These are phyloP conservation scores for Umbelopsis sp. DNA, from an alignment of 192 early-diverging fungal genomes.

Conservation along the genomic window DNA sequence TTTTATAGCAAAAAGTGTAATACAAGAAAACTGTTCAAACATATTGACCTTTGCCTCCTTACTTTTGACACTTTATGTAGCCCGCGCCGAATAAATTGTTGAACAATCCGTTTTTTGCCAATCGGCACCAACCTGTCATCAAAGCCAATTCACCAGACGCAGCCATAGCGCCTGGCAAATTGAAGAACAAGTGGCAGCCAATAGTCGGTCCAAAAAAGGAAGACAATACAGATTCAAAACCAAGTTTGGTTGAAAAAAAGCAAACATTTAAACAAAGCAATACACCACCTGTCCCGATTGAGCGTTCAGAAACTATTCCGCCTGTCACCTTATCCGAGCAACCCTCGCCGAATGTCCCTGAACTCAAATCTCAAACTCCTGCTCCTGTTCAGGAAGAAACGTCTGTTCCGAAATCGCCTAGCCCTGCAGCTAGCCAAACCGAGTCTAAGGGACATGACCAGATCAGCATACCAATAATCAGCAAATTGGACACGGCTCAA, in stretches of 20 bases:
- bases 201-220: not conserved
- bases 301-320: too few species aligned
- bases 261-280: not conserved
- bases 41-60: not conserved
- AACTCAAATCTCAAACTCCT: not conserved
- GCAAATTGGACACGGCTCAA: not conserved
- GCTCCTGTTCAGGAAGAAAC: not conserved
- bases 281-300: not conserved
- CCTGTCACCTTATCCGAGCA: too few species aligned
- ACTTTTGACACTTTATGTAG: not conserved
- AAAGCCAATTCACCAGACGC: not conserved
- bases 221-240: not conserved
- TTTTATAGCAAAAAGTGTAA: not conserved
- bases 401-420: too few species aligned
- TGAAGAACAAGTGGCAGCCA: constrained; percentile 16
- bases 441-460: not conserved
- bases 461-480: not conserved
- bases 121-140: constrained; percentile 15
- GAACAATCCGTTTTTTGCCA: constrained; percentile 21
- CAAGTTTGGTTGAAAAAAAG: not conserved
- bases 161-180: not conserved
- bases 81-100: constrained; percentile 8
- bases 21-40: not conserved
- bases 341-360: not conserved
- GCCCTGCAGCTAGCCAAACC: too few species aligned